These are phyloP conservation scores for Hypoxylon fuscum DNA, from an alignment of 495 filamentous ascomycete species.

Conservation along the genomic window DNA sequence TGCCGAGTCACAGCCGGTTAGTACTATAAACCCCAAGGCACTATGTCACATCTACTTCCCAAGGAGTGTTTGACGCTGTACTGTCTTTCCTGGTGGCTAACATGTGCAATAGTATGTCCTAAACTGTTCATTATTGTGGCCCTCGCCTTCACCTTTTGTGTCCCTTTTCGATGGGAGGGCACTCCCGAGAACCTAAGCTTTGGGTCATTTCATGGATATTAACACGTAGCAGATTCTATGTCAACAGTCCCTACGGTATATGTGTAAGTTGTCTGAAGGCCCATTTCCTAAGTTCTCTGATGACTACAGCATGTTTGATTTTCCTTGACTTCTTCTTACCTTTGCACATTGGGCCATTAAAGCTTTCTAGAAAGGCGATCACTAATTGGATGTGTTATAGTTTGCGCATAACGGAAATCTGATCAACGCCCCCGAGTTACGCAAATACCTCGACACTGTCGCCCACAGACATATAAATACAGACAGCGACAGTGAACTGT, in stretches of 20 bases:
- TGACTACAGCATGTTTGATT: neutral
- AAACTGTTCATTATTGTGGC: too few species aligned
- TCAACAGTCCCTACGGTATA: conserved; percentile 82
- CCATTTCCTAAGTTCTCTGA: neutral
- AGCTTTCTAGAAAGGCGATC: neutral
- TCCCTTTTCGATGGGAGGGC: neutral
- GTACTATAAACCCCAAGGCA: neutral
- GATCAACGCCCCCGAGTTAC: conserved; percentile 87
- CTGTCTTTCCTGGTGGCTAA: conserved; percentile 6
- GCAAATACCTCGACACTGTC: conserved; percentile 81
- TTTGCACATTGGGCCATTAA: neutral
- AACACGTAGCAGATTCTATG: conserved; percentile 66
- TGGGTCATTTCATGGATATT: neutral
- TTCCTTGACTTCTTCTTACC: neutral
- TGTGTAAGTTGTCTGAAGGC: conserved; percentile 21
- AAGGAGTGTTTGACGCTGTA: too few species aligned
- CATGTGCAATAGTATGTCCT: conserved; percentile 16
- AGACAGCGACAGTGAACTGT: conserved; percentile 85
- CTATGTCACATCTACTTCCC: too few species aligned
- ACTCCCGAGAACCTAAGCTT: neutral
- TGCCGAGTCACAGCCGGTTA: conserved; percentile 70
- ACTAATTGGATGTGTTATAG: conserved; percentile 9
- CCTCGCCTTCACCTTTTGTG: neutral
- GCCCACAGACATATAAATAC: conserved; percentile 97
- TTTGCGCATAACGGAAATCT: conserved; percentile 83